A percentile compares a stretch with the other conserved stretches of the same genome.
phyloP scores from a whole-genome alignment of 176 grass and related monocot species.

The Musa beccarii region DNA sequence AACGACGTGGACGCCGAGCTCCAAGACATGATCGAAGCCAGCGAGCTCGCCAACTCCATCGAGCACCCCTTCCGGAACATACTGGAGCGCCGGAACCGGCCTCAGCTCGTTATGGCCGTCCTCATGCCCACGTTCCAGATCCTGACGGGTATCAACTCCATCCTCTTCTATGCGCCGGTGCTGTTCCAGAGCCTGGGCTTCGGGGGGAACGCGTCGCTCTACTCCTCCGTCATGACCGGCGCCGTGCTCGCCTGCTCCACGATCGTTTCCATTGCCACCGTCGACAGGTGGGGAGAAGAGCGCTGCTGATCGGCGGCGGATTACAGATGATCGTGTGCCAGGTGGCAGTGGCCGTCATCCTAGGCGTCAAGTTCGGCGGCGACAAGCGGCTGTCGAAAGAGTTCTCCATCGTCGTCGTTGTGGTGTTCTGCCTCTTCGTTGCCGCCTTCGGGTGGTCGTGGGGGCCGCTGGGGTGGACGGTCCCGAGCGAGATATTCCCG shows the following conservation, averaged over 20 bases:
- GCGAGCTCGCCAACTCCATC: constrained; percentile 75
- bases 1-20: constrained; percentile 68
- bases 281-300: constrained; percentile 64
- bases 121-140: constrained; percentile 96
- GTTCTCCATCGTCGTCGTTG: constrained; percentile 62
- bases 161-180: constrained; percentile 89
- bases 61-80: constrained; percentile 88
- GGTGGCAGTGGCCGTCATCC: constrained; percentile 75
- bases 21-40: constrained; percentile 79
- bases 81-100: constrained; percentile 61
- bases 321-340: constrained; percentile 87
- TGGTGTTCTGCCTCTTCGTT: constrained; percentile 89
- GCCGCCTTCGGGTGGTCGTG: constrained; percentile 86
- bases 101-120: constrained; percentile 81
- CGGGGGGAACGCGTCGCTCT: constrained; percentile 53
- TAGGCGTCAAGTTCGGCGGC: constrained; percentile 48
- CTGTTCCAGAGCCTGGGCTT: constrained; percentile 98
- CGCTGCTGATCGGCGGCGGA: constrained; percentile 73
- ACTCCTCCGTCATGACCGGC: constrained; percentile 79
- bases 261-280: constrained; percentile 64
- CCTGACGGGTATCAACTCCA: constrained; percentile 85
- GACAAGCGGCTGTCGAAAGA: constrained; percentile 60
- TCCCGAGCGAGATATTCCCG: constrained; percentile 91
- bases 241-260: constrained; percentile 56
- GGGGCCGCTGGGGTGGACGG: constrained; percentile 83